Conservation (phyloP, 2,329 filamentous ascomycete genomes). For the Trichoderma sp. region DNA sequence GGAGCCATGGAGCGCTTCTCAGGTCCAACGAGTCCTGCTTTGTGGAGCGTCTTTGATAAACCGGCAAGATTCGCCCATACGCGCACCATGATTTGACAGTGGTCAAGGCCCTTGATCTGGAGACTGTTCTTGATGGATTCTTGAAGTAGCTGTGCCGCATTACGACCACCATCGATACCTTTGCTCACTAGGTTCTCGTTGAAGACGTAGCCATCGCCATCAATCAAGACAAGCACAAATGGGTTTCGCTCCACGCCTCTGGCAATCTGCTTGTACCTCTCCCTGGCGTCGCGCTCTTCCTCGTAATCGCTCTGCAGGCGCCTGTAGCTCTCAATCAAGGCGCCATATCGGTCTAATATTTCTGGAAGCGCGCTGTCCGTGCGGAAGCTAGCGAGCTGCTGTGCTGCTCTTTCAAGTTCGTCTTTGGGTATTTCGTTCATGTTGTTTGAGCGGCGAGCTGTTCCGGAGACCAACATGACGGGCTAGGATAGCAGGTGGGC, state of each 20-base stretch:
- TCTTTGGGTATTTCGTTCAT: slow-evolving; percentile 27
- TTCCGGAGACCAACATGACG: neutral
- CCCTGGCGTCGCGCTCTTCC: slow-evolving; percentile 51
- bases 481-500: neutral
- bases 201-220: slow-evolving; percentile 56
- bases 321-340: slow-evolving; percentile 52
- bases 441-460: neutral
- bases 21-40: neutral
- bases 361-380: slow-evolving; percentile 27
- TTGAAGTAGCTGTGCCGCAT: neutral
- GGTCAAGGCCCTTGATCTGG: neutral
- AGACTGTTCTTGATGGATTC: neutral
- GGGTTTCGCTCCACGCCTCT: slow-evolving; percentile 50
- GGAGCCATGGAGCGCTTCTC: neutral
- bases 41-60: neutral
- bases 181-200: neutral
- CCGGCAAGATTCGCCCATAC: neutral
- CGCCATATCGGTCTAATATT: slow-evolving; percentile 33
- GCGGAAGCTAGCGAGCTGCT: slow-evolving; percentile 33
- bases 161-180: neutral
- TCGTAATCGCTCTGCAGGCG: slow-evolving; percentile 56
- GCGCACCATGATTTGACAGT: neutral
- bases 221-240: slow-evolving; percentile 59
- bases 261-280: slow-evolving; percentile 54
- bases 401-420: slow-evolving; percentile 28